Conservation (phyloP, 768 basidiomycete genomes). For the Ramaria sp. region DNA sequence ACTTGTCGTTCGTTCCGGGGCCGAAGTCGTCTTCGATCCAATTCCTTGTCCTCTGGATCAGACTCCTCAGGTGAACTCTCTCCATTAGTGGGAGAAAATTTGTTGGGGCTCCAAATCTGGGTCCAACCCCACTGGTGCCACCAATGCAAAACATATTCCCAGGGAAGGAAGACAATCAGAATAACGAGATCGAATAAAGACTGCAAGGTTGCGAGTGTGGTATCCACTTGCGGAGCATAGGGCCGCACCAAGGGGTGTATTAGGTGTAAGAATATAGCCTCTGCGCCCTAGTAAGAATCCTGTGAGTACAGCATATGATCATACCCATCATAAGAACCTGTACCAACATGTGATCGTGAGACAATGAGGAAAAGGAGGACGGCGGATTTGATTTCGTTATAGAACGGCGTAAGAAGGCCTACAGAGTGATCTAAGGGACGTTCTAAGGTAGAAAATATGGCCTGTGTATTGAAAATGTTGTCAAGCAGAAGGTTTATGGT, state of each 20-base stretch:
- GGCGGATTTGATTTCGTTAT: constrained; percentile 71
- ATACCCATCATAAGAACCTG: not conserved
- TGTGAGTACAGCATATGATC: not conserved
- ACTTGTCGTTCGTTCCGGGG: not conserved
- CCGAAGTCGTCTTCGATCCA: constrained; percentile 1
- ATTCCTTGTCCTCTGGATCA: not conserved
- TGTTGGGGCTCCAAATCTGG: not conserved
- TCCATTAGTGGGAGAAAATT: not conserved
- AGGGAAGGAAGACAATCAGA: constrained; percentile 31
- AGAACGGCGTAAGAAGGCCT: constrained; percentile 70
- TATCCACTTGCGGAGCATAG: constrained; percentile 56
- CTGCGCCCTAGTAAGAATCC: constrained; percentile 50
- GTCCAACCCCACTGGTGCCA: constrained; percentile 11
- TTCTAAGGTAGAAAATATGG: constrained; percentile 71
- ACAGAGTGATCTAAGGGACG: constrained; percentile 52
- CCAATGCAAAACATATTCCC: constrained; percentile 24
- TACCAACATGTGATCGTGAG: constrained; percentile 61
- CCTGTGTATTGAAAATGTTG: constrained; percentile 2
- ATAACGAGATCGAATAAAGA: constrained; percentile 55
- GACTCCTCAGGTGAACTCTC: not conserved
- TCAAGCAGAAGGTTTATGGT: not conserved
- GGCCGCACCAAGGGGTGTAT: constrained; percentile 73
- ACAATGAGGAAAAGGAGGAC: constrained; percentile 63
- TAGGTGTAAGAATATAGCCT: constrained; percentile 74
- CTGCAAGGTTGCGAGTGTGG: constrained; percentile 45